These are phyloP conservation scores for Dimocarpus longan DNA, from an alignment of 345 rosid species.

Conservation along the genomic window DNA sequence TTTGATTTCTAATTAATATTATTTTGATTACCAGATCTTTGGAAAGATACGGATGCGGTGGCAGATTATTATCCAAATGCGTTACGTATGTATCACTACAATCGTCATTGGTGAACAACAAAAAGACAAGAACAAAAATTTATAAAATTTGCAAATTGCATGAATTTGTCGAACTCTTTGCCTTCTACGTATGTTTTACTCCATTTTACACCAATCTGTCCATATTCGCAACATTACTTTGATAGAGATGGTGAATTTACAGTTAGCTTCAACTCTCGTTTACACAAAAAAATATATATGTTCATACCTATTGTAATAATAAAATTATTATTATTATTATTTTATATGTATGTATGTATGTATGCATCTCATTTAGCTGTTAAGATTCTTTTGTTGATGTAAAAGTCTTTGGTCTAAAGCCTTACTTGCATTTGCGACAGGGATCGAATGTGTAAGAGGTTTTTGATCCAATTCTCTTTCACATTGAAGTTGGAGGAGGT, in stretches of 20 bases:
- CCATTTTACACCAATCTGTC: background rate
- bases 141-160: background rate
- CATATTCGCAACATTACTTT: background rate
- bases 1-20: background rate
- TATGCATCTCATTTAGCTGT: too few relatives aligned
- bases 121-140: background rate
- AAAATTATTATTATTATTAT: too few relatives aligned
- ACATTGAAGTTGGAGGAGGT: too few relatives aligned
- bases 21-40: background rate
- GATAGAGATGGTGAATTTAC: background rate
- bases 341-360: too few relatives aligned
- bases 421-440: too few relatives aligned
- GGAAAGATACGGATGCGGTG: background rate
- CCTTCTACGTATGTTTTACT: background rate
- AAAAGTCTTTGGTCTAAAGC: too few relatives aligned
- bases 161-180: slow-evolving; percentile 6
- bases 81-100: background rate
- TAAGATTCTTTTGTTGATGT: too few relatives aligned
- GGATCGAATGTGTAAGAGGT: too few relatives aligned
- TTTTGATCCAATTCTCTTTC: too few relatives aligned
- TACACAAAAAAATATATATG: too few relatives aligned
- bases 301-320: too few relatives aligned
- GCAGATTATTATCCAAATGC: slow-evolving; percentile 1
- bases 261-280: too few relatives aligned
- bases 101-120: background rate